Base-by-base conservation (phyloP, 371 early-diverging fungal genomes). In the Cokeromyces recurvatus region DNA sequence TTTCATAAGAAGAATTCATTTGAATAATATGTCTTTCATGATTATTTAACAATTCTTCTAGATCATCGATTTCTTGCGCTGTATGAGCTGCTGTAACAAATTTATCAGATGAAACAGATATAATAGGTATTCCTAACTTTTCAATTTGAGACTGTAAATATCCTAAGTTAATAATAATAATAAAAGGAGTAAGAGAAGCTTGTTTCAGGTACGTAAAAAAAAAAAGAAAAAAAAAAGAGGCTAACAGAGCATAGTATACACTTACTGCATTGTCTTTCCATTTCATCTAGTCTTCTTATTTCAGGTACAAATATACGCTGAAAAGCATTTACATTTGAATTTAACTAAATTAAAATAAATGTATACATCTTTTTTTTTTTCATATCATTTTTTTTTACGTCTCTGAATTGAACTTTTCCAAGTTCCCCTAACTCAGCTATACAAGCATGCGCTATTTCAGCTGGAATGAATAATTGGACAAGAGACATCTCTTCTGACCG, bases 401-500 rank as follows among this genome's bases (percentile, higher is more conserved):
- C 97, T 70, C 90, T 82, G 71, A 97, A 95, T 66, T 97, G 90
- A 23, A 97, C 75, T 46, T 86, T 79, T 6, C 97, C 96, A 36
- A 93, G 68, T 53, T 96, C 95, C 37, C 98, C 98, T 35, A 97
- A 74, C 66, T 95, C 95, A 27, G 94, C 76, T 25, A 95, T 91
- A 60, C 85, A 85, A 3, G 84, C 79, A 51, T 90, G 89, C 14
- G 81, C 81, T 44, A 87, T 87, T 50, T 85, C 88, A 25, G 79
- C 79, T 6, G 88, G 78, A 43, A 90, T 76, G 25, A 91, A 96
- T 55, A 97, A 82, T 79, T 94, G 94, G 49, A 94, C 79, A 61
- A 92, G 86, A 42, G 93, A 89, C 96, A 97, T 97, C 70, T 89
- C 86, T 78, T 95, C 96, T 66, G 93, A 92, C 40, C 95, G 85